phyloP scores from a whole-genome alignment of 148 eudicot genomes.

The Agrostemma githago region DNA sequence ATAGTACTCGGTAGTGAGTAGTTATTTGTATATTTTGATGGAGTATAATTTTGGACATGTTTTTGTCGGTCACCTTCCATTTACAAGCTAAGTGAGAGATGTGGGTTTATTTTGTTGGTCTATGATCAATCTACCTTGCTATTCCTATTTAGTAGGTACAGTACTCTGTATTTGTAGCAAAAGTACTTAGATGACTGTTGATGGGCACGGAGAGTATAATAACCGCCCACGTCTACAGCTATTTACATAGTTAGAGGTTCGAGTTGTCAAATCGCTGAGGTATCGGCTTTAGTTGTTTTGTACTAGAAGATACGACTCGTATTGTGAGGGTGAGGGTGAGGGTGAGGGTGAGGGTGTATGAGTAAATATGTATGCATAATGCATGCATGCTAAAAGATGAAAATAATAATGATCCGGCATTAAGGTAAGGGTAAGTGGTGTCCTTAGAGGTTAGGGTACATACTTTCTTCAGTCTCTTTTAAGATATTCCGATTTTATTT shows the following conservation, averaged over 20 bases:
- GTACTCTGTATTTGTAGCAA: too few relatives aligned
- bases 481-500: neutral
- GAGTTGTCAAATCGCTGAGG: conserved; percentile 22
- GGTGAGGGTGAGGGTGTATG: too few relatives aligned
- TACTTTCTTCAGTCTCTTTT: conserved; percentile 5
- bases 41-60: too few relatives aligned
- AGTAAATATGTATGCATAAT: neutral
- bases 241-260: neutral
- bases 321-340: too few relatives aligned
- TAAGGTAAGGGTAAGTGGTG: conserved; percentile 21
- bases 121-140: too few relatives aligned
- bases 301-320: neutral
- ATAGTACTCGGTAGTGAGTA: too few relatives aligned
- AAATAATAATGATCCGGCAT: conserved; percentile 20
- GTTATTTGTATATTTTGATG: too few relatives aligned
- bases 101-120: too few relatives aligned
- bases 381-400: neutral
- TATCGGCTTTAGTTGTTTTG: conserved; percentile 9
- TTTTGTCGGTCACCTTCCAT: too few relatives aligned
- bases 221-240: too few relatives aligned
- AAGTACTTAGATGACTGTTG: neutral
- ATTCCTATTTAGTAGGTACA: too few relatives aligned
- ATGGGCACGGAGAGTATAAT: neutral
- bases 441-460: conserved; percentile 5
- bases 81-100: too few relatives aligned